Evolutionary conservation across 208 protist genomes (phyloP), one percentile per base, ranked within the genome.

Genomic region (Trypanosoma mega): DNA sequence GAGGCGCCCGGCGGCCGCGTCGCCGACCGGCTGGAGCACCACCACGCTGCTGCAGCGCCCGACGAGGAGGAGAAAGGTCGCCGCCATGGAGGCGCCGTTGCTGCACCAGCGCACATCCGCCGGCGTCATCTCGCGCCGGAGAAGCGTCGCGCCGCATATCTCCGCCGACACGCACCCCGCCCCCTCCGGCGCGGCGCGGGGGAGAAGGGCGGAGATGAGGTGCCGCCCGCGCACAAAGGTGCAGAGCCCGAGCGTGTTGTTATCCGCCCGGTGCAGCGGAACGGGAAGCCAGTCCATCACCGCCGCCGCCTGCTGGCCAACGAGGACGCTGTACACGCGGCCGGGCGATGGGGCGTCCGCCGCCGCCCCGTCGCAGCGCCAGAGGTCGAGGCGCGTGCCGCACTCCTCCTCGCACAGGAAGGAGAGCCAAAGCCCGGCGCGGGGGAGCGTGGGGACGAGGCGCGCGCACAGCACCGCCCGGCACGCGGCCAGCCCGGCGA

Each of bases 261-360:
- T 70, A 31, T 63, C 63, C 29, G 12, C 4, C 14, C 56, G 39
- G 37, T 58, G 53, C 27, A 68, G 24, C 26, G 63, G 48, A 23
- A 70, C 54, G 23, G 63, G 63, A 3, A 70, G 44, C 63, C 63
- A 70, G 20, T 52, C 49, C 63, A 70, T 63, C n/a, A 45, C 45
- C 8, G 41, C 44, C 2, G 21, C 27, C 4, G 41, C 33, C 3
- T 60, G 26, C 18, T 43, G 24, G 6, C 63, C 63, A 1, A 70
- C 44, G 23, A 49, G 29, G 29, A 61, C 63, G 20, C 31, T 41
- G 43, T 70, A 70, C 27, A 18, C 50, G 16, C 45, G 63, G 23
- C 6, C 27, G 18, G 63, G 63, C 14, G n/a, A n/a, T n/a, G n/a
- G n/a, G n/a, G n/a, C n/a, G n/a, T n/a, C n/a, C n/a, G n/a, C n/a